phyloP scores from a whole-genome alignment of 176 grass and related monocot genomes.

The Puya raimondii region DNA sequence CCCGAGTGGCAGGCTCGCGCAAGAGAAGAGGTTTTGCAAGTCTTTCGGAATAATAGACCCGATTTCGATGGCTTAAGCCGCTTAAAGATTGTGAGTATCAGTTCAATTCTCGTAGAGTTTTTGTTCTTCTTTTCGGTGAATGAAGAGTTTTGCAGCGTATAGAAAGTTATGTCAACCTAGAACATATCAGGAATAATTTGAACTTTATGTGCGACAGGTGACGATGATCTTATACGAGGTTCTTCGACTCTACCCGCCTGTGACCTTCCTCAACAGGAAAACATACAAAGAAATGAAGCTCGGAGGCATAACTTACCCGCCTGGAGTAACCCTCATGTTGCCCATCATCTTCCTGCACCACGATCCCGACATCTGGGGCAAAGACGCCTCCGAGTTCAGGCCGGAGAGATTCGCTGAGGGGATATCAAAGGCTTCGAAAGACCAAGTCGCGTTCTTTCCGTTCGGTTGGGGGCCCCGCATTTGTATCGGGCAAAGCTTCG shows the following conservation, averaged over 20 bases:
- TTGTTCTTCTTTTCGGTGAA: background rate
- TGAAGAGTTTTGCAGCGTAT: no score
- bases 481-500: slow-evolving; percentile 55
- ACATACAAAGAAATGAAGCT: slow-evolving; percentile 34
- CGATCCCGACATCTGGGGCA: slow-evolving; percentile 46
- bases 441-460: slow-evolving; percentile 26
- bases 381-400: slow-evolving; percentile 41
- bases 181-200: background rate
- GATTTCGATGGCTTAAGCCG: slow-evolving; percentile 50
- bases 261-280: slow-evolving; percentile 13
- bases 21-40: slow-evolving; percentile 46
- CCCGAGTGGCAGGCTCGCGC: slow-evolving; percentile 69
- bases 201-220: slow-evolving; percentile 30
- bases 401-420: slow-evolving; percentile 57
- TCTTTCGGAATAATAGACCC: slow-evolving; percentile 34
- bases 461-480: slow-evolving; percentile 45
- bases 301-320: slow-evolving; percentile 42
- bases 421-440: slow-evolving; percentile 43
- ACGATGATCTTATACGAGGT: slow-evolving; percentile 73
- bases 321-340: slow-evolving; percentile 20
- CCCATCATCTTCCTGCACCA: slow-evolving; percentile 41
- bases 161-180: background rate
- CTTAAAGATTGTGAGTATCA: slow-evolving; percentile 38
- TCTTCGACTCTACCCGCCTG: slow-evolving; percentile 52
- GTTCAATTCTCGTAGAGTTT: background rate